Evolutionary conservation across 495 filamentous ascomycete genomes (phyloP), one percentile per base, ranked within the genome.

Genomic region (Aspergillus egyptiacus): DNA sequence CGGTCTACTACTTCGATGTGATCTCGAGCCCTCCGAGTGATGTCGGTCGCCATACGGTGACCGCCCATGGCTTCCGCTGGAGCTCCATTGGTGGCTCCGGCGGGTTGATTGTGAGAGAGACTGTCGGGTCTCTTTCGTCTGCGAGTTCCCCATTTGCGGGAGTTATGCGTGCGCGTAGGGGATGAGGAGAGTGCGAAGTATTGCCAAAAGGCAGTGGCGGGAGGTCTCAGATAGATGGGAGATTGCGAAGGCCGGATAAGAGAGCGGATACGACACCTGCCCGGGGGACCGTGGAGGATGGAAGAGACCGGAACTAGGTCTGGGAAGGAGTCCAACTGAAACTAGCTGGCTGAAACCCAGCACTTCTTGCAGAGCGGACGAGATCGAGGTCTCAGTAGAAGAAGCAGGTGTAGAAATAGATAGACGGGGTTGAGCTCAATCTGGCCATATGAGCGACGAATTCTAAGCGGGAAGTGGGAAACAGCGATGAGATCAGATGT

Each of bases 91-190:
- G 27, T 66, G 59, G 42, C 56, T 63, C 40, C 67, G 66, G 37
- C 57, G 62, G 36, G 53, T 51, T 42, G 66, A 58, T 13, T 58
- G 56, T 23, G 61, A 44, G 20, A 60, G 49, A 50, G 68, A 55
- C 34, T 69, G 57, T 41, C 78, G 72, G 35, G 73, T 66, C 60
- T 82, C 80, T 64, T 80, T 83, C 15, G 78, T 80, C 51, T 80
- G 73, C 22, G 75, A 74, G 51, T 82, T 82, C 20, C 80, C 80
- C 80, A 82, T 82, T 30, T n/a, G 23, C 39, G n/a, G 18, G 4
- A 30, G 13, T 14, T 52, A 61, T 23, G 33, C 9, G 37, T 13
- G 34, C 19, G 24, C 20, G 18, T n/a, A 35, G 22, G 51, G 35
- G 51, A 51, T 28, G 39, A 33, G 13, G 30, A 28, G 33, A 40